Evolutionary conservation across 768 basidiomycete species (phyloP).

Genomic region (Gyrodon lividus): DNA sequence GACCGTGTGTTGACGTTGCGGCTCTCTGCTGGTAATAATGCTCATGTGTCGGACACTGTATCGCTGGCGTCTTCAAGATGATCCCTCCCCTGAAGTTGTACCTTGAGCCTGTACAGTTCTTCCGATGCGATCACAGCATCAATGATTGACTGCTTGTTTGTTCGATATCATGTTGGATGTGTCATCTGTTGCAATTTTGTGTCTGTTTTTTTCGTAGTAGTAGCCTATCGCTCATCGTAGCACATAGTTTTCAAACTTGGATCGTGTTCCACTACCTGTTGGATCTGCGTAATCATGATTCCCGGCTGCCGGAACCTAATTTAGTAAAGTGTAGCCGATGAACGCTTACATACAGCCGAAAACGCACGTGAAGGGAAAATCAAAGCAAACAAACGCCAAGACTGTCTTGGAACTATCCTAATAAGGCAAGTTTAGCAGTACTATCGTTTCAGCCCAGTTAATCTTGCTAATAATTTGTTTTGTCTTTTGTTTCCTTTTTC

Average conservation of each 20-base stretch:
- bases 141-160: background rate
- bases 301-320: no score
- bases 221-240: constrained; percentile 14
- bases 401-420: no score
- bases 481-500: constrained; percentile 1
- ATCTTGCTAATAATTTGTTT: background rate
- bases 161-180: background rate
- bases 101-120: background rate
- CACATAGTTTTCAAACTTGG: constrained; percentile 36
- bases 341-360: background rate
- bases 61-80: constrained; percentile 18
- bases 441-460: background rate
- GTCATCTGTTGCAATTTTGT: constrained; percentile 13
- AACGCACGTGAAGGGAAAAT: background rate
- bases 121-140: background rate
- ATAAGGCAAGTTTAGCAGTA: no score
- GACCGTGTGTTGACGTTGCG: constrained; percentile 78
- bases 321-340: no score
- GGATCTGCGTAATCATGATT: no score
- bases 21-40: constrained; percentile 36
- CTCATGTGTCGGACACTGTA: constrained; percentile 5
- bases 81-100: background rate
- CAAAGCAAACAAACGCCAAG: no score
- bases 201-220: no score
- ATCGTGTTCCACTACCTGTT: no score